Base-by-base conservation (phyloP, 306 rosid genomes). In the Oxytropis ochrocephala region DNA sequence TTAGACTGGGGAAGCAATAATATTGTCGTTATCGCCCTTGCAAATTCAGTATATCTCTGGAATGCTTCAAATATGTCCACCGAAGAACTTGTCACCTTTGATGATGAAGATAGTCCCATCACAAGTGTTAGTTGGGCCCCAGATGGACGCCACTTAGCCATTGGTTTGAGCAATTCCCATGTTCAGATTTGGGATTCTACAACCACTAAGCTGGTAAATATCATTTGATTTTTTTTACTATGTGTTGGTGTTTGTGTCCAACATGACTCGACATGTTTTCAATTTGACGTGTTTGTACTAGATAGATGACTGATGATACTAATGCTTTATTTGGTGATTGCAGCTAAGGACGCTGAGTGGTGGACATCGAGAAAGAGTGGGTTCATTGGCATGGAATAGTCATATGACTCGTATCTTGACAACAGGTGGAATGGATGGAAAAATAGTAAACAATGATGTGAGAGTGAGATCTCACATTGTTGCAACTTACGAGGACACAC, bases 51-150 rank as follows among this genome's bases (percentile, higher is more conserved):
- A 1, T 89, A 85, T 69, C 77, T 89, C 13, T 85, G 89, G 92
- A 75, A 85, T 75, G 92, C 88, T 35, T 48, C 68, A 12, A 53
- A 78, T 61, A 76, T 87, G 14, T 79, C 92, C 38, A 85, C 92
- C 14, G 60, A 87, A 1, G 92, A 86, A 27, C 84, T 89, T 14
- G 82, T 72, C 36, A 85, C 90, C 0, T 18, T 89, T 19, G 88
- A 85, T 46, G 92, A 86, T 1, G 88, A 86, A 76, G 73, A 52
- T 47, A 92, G 96, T 38, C 90, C 92, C 0, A 72, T 89, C 0
- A 89, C 96, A 4, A 84, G 92, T 53, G 83, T 89, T 9, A 72
- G 79, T 52, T 89, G 96, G 96, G 90, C 96, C 18, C 85, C 92
- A 11, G 88, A 89, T 77, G 96, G 96, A 16, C 80, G 81, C 27